Evolutionary conservation across 1,284 basidiomycete genomes (phyloP), one percentile per base, ranked within the genome.

Genomic region (Agaricales sp.): DNA sequence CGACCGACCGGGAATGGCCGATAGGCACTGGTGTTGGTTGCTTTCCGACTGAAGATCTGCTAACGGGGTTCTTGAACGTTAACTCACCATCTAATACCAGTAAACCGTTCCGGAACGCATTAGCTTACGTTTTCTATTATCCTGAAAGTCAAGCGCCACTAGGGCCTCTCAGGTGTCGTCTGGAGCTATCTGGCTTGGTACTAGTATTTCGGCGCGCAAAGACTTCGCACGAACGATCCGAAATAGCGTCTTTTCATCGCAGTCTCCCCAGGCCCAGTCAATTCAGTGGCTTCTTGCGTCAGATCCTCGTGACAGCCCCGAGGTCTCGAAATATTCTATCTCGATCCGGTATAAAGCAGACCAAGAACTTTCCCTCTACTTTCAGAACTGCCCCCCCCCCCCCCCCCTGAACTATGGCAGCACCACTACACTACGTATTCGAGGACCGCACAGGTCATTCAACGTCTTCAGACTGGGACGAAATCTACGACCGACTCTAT

Each of bases 401-500:
- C 18, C 18, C 39, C 18, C 39, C 26, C 19, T 8, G 6, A 11
- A 6, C 19, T 4, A 41, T 41, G 39, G 4, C 16, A 8, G 39
- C 39, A n/a, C 61, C 68, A 2, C 67, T 77, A 54, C 72, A 73
- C 25, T 80, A 68, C 64, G 72, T 75, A 47, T 70, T 86, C 47
- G 83, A 86, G 62, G 82, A 86, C 66, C 76, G 82, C 46, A 80
- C 81, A 0, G 82, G 78, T n/a, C 62, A 67, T 14, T 64, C 74
- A 52, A 65, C 68, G 11, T 63, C 64, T 45, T 74, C 80, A 0
- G 81, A 85, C 65, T 84, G 78, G 55, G 80, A 86, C 58, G 82
- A 86, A 56, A 74, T 84, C 55, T 86, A 86, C 58, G 82, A 86
- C 63, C 75, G 82, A 50, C 63, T 77, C 54, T 86, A 82, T 65